Conservation (phyloP, 441 rosid genomes). For the Populus hybrid region DNA sequence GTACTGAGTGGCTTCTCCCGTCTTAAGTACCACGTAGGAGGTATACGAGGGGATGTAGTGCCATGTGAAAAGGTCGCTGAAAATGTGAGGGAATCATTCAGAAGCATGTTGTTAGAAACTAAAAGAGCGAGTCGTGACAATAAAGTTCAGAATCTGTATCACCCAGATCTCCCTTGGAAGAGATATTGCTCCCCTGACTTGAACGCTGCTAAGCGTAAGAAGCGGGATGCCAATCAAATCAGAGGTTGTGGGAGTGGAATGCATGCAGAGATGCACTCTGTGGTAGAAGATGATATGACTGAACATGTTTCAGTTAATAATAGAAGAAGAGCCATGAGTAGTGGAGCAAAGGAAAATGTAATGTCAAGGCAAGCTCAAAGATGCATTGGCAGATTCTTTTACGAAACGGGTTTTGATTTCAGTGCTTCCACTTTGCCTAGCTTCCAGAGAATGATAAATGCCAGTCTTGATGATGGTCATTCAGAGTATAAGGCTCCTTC, state of each 20-base stretch:
- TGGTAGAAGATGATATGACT: conserved; percentile 11
- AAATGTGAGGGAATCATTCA: conserved; percentile 30
- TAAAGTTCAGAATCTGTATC: conserved; percentile 18
- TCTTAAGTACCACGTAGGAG: conserved; percentile 52
- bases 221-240: conserved; percentile 15
- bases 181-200: conserved; percentile 15
- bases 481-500: conserved; percentile 28
- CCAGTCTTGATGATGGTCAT: conserved; percentile 17
- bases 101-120: conserved; percentile 9
- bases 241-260: conserved; percentile 11
- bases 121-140: not conserved
- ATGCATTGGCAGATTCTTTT: conserved; percentile 48
- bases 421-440: conserved; percentile 35
- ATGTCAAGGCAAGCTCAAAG: conserved; percentile 25
- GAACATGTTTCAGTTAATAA: conserved; percentile 4
- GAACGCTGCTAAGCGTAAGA: conserved; percentile 18
- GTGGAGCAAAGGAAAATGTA: conserved; percentile 12
- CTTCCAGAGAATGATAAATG: conserved; percentile 39
- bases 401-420: conserved; percentile 42
- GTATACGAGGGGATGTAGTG: conserved; percentile 32
- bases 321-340: conserved; percentile 4
- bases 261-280: conserved; percentile 6
- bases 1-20: conserved; percentile 22
- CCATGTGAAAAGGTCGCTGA: conserved; percentile 42
- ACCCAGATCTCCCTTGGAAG: conserved; percentile 25